Base-by-base conservation (phyloP, 768 basidiomycete genomes). In the Austroboletus festivus region DNA sequence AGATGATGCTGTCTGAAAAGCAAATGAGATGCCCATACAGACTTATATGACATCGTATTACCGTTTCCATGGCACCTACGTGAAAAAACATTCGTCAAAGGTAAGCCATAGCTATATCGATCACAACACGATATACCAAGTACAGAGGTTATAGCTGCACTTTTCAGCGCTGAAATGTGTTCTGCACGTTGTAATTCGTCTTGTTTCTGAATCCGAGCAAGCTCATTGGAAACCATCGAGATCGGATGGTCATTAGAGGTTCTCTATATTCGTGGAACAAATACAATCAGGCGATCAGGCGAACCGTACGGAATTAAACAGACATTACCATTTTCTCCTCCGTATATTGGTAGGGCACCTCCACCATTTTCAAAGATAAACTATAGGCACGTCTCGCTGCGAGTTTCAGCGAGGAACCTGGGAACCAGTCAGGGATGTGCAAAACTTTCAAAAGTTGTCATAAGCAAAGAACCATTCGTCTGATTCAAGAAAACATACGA, bases 361-460 rank as follows among this genome's bases (percentile, higher is more conserved):
- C 53, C 2, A 38, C 15, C 19, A 39, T 21, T 22, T 48, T 47
- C 30, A 2, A 16, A 9, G 43, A 24, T 13, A 38, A 16, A 11
- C 22, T 21, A 23, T 24, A 31, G 15, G 53, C 24, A 13, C 24
- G 15, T 0, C 18, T 39, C 9, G 50, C 42, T 34, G 47, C 35
- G 9, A 16, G 35, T 28, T 55, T 51, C 23, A 51, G 13, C 2
- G 22, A 38, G 4, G 50, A 41, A 2, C 53, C 53, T 5, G 61
- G 58, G 6, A 55, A 50, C 61, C 57, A 64, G 5, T 56, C 50
- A 3, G 62, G 62, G 10, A 60, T 23, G 21, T 59, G 26, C 43
- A 58, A 55, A 21, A 65, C 62, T 64, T 43, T 16, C 24, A 33
- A 8, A 15, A 11, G 13, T 18, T 31, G 15, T 26, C 5, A 19